Conservation (phyloP, 805 yeast species). For the Candida rishiriensis region DNA sequence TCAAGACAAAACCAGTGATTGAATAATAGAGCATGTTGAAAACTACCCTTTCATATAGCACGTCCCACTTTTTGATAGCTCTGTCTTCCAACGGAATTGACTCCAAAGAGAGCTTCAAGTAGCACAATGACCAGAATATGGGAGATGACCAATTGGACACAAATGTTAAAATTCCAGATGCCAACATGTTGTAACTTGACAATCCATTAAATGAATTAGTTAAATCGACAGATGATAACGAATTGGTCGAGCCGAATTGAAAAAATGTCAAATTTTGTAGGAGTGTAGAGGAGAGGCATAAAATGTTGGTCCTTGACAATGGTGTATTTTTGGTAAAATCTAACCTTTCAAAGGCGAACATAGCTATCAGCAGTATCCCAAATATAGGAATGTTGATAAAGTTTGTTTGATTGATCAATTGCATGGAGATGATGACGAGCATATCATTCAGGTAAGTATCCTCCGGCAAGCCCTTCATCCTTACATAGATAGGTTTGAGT, state of each 20-base stretch:
- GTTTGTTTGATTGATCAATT: slow-evolving; percentile 53
- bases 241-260: slow-evolving; percentile 86
- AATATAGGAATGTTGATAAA: slow-evolving; percentile 51
- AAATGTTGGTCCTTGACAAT: slow-evolving; percentile 10
- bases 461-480: not conserved
- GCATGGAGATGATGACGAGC: slow-evolving; percentile 32
- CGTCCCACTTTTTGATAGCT: slow-evolving; percentile 25
- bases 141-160: slow-evolving; percentile 84
- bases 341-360: slow-evolving; percentile 21
- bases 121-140: slow-evolving; percentile 67
- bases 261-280: slow-evolving; percentile 78
- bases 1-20: slow-evolving; percentile 51
- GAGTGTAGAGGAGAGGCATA: slow-evolving; percentile 38
- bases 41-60: slow-evolving; percentile 34
- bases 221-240: slow-evolving; percentile 85
- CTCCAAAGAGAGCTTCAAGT: slow-evolving; percentile 17
- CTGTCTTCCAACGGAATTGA: slow-evolving; percentile 5
- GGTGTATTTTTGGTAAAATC: slow-evolving; percentile 8
- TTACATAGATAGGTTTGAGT: slow-evolving; percentile 14
- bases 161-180: slow-evolving; percentile 77
- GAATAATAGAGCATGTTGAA: slow-evolving; percentile 51
- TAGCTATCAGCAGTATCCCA: slow-evolving; percentile 27
- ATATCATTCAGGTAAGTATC: slow-evolving; percentile 32
- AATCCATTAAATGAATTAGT: slow-evolving; percentile 92
- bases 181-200: slow-evolving; percentile 56